Evolutionary conservation across 202 grass and related monocot genomes (phyloP).

Genomic region (Setaria italica): DNA sequence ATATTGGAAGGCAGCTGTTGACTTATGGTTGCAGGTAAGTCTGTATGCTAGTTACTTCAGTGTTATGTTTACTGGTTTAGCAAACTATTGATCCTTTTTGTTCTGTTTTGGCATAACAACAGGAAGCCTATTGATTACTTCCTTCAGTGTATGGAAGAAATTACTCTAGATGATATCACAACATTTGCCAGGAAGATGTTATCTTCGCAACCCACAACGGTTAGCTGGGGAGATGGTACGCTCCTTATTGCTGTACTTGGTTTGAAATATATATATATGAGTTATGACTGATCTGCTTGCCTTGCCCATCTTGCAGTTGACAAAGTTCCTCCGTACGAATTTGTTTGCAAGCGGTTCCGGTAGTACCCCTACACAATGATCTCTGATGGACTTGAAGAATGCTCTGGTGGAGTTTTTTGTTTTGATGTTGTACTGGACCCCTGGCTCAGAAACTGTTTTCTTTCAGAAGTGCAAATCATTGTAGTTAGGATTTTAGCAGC

Average conservation of each 20-base stretch:
- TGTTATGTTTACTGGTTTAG: not conserved
- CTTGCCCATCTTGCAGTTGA: conserved; percentile 54
- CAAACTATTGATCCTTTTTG: conserved; percentile 33
- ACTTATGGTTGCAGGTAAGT: conserved; percentile 54
- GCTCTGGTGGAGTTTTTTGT: not conserved
- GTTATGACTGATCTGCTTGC: conserved; percentile 34
- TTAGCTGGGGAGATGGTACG: conserved; percentile 81
- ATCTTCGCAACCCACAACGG: conserved; percentile 76
- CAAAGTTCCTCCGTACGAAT: conserved; percentile 61
- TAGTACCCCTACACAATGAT: conserved; percentile 32
- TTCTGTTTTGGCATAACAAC: conserved; percentile 39
- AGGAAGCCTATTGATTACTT: conserved; percentile 88
- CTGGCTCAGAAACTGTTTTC: conserved; percentile 6
- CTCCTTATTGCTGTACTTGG: conserved; percentile 24
- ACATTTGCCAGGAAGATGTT: conserved; percentile 69
- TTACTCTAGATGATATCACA: conserved; percentile 74
- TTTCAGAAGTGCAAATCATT: not conserved
- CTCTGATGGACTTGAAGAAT: conserved; percentile 25
- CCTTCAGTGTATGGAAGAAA: conserved; percentile 67
- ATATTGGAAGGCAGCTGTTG: conserved; percentile 59
- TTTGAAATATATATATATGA: conserved; percentile 9
- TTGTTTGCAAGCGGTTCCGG: conserved; percentile 48
- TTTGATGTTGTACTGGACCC: not conserved
- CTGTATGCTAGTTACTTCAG: conserved; percentile 14
- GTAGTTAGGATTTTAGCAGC: conserved; percentile 21